phyloP scores from a whole-genome alignment of 257 asterid genomes.

The Penstemon davidsonii region DNA sequence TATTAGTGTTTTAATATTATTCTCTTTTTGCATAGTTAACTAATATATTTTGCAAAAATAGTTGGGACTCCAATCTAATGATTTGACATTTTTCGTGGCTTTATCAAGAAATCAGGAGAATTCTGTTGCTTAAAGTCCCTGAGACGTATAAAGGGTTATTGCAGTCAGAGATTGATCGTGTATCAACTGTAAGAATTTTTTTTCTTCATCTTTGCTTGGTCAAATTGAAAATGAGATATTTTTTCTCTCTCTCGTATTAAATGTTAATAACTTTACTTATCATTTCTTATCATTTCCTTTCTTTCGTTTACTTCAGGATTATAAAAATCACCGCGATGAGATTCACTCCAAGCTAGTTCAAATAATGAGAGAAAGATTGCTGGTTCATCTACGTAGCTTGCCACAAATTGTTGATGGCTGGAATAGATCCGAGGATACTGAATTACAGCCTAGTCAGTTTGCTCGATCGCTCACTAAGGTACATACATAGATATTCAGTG shows the following conservation, averaged over 20 bases:
- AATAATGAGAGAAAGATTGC: slow-evolving; percentile 91
- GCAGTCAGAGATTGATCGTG: slow-evolving; percentile 82
- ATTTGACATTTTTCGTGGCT: slow-evolving; percentile 36
- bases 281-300: slow-evolving; percentile 18
- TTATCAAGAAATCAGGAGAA: slow-evolving; percentile 76
- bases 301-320: slow-evolving; percentile 54
- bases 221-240: background rate
- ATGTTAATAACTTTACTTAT: slow-evolving; percentile 18
- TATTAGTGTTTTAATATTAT: background rate
- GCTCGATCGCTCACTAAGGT: slow-evolving; percentile 91
- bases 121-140: slow-evolving; percentile 79
- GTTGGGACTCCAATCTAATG: slow-evolving; percentile 26
- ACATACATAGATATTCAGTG: slow-evolving; percentile 1
- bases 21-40: slow-evolving; percentile 6
- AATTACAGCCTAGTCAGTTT: slow-evolving; percentile 90
- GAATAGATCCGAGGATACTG: slow-evolving; percentile 74
- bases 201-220: background rate
- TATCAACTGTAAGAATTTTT: slow-evolving; percentile 61
- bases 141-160: slow-evolving; percentile 76
- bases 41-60: background rate
- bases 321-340: slow-evolving; percentile 88
- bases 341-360: slow-evolving; percentile 96
- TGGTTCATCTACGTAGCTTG: slow-evolving; percentile 81
- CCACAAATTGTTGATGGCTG: slow-evolving; percentile 90
- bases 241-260: background rate